Conservation (phyloP, 345 rosid species). For the Gossypioides kirkii region DNA sequence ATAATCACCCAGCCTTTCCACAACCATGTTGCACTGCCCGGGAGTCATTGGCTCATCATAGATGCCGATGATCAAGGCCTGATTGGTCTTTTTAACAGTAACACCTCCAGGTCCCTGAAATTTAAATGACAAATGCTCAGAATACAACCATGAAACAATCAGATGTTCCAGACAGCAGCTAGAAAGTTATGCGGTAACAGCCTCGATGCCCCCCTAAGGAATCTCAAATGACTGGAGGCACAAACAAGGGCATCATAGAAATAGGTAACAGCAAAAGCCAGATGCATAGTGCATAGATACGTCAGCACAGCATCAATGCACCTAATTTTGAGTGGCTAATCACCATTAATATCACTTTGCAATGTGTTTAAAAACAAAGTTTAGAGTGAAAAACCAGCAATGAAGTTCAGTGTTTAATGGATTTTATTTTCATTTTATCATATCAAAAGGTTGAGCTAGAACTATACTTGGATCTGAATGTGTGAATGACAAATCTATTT, state of each 20-base stretch:
- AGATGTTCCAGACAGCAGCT: background rate
- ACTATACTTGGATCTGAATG: background rate
- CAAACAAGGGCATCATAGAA: background rate
- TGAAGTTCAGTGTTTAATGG: too few species aligned
- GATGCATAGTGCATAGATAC: background rate
- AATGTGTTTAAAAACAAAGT: too few species aligned
- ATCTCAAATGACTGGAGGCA: background rate
- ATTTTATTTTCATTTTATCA: too few species aligned
- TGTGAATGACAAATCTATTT: background rate
- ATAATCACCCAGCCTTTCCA: constrained; percentile 77
- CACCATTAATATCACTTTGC: background rate
- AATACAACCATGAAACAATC: background rate
- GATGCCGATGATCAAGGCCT: constrained; percentile 54
- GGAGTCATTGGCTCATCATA: constrained; percentile 73
- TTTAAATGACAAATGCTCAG: background rate
- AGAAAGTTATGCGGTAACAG: background rate
- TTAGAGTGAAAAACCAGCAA: too few species aligned
- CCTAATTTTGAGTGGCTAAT: background rate
- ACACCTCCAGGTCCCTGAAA: constrained; percentile 69
- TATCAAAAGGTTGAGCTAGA: background rate
- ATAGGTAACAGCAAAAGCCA: background rate
- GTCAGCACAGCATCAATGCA: background rate
- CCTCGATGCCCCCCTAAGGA: background rate
- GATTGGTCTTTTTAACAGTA: constrained; percentile 60
- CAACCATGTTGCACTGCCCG: constrained; percentile 73